A percentile compares a stretch with the other conserved stretches of the same genome.
phyloP scores from a whole-genome alignment of 140 eudicot species.

The Anethum foeniculum region DNA sequence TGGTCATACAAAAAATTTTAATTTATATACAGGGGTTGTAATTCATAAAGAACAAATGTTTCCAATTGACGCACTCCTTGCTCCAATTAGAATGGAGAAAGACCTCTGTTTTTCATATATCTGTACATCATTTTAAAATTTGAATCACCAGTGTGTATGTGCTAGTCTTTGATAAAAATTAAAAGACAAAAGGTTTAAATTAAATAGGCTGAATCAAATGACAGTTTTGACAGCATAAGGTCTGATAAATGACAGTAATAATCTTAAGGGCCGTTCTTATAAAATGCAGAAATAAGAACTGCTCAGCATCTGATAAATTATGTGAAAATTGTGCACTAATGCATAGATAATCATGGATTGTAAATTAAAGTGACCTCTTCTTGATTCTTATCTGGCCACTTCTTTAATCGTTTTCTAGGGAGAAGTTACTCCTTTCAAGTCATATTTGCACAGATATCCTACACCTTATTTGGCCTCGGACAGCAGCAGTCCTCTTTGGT shows the following conservation, averaged over 20 bases:
- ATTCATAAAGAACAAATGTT: neutral
- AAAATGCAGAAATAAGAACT: neutral
- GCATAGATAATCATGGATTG: neutral
- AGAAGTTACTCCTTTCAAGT: slow-evolving; percentile 77
- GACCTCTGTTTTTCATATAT: neutral
- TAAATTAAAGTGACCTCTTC: neutral
- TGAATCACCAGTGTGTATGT: neutral
- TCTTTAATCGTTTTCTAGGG: slow-evolving; percentile 32
- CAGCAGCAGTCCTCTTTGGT: slow-evolving; percentile 94
- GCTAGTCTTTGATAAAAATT: neutral
- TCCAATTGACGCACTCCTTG: neutral
- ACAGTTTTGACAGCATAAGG: neutral
- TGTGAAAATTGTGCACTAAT: neutral
- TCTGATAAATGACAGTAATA: too few relatives aligned
- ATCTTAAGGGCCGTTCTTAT: neutral
- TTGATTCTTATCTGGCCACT: slow-evolving; percentile 1
- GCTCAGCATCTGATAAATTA: neutral
- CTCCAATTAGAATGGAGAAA: neutral
- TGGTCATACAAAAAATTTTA: neutral
- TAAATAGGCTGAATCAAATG: neutral
- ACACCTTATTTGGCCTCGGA: slow-evolving; percentile 69
- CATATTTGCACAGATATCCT: slow-evolving; percentile 72
- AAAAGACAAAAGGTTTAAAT: neutral
- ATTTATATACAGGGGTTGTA: neutral
- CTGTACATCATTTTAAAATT: neutral